Base-by-base conservation (phyloP, 805 yeast genomes). In the Kodamaea neixiangensis region DNA sequence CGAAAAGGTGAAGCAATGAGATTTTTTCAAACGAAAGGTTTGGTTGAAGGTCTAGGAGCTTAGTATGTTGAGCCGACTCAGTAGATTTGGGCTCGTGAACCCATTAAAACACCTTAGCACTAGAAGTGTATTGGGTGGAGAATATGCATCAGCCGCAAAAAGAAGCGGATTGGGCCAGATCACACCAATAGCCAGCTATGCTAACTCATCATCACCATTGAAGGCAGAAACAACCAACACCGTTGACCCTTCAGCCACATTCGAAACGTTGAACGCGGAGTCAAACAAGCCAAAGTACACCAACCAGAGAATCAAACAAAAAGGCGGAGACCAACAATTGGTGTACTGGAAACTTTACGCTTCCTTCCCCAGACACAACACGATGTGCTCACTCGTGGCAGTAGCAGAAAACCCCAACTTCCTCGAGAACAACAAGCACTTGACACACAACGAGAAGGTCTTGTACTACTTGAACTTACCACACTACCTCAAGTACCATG, bases 401-500 rank as follows among this genome's bases (percentile, higher is more conserved):
- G 87, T 83, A 14, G 80, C 79, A 34, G 87, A 84, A 64, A 93
- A 87, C 62, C 64, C 71, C 47, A 80, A 84, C 54, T 83, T 76
- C 61, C 68, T 80, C 58, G 71, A 73, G 45, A 83, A 81, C 60
- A 83, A 85, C 64, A 76, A 82, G 21, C 68, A 75, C 39, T 64
- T 81, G 48, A 65, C 86, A 25, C 82, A 80, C 67, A 83, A 85
- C 66, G 84, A 90, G 54, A 75, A 89, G 69, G 87, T 88, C 46
- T 75, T 90, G 45, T 87, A 90, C 65, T 86, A 86, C 70, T 73
- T 89, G 58, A 83, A 86, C 54, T 80, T 92, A 45, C 94, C 91
- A 20, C 93, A 92, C 68, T 86, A 82, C 55, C 84, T 86, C 22
- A 78, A 81, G 56, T 65, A 86, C 42, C 81, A 86, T 18, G 72